Evolutionary conservation across 352 stramenopile genomes (phyloP).

Genomic region (Phytophthora ohioensis): DNA sequence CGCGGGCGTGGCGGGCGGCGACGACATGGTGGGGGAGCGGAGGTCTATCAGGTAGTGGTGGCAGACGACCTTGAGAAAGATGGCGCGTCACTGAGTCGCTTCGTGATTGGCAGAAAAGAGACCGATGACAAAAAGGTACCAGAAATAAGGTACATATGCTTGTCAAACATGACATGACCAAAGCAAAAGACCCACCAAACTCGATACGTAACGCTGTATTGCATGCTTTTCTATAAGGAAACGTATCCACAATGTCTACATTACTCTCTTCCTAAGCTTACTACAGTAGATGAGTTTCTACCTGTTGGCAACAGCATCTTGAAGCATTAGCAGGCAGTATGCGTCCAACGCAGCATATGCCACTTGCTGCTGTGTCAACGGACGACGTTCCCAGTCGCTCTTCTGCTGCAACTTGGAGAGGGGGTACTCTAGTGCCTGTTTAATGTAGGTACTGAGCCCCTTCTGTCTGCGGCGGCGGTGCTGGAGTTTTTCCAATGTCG

Average conservation of each 20-base stretch:
- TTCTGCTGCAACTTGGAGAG: constrained; percentile 79
- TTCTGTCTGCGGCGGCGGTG: constrained; percentile 51
- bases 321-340: constrained; percentile 83
- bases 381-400: constrained; percentile 79
- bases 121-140: constrained; percentile 11
- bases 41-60: constrained; percentile 11
- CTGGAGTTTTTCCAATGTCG: constrained; percentile 26
- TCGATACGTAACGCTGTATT: too few relatives aligned
- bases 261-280: background rate
- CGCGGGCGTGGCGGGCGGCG: constrained; percentile 40
- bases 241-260: background rate
- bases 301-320: constrained; percentile 35
- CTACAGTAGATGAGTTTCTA: constrained; percentile 9
- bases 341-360: constrained; percentile 81
- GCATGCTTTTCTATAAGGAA: too few relatives aligned
- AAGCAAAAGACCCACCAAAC: too few relatives aligned
- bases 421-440: constrained; percentile 61
- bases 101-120: constrained; percentile 29
- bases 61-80: constrained; percentile 1
- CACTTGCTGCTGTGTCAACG: constrained; percentile 65
- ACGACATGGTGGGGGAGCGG: constrained; percentile 27
- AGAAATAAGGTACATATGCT: constrained; percentile 6
- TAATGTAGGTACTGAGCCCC: constrained; percentile 63
- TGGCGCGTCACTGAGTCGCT: constrained; percentile 9
- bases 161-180: constrained; percentile 1